phyloP scores from a whole-genome alignment of 2,329 filamentous ascomycete genomes.

The Scytalidium lignicola region DNA sequence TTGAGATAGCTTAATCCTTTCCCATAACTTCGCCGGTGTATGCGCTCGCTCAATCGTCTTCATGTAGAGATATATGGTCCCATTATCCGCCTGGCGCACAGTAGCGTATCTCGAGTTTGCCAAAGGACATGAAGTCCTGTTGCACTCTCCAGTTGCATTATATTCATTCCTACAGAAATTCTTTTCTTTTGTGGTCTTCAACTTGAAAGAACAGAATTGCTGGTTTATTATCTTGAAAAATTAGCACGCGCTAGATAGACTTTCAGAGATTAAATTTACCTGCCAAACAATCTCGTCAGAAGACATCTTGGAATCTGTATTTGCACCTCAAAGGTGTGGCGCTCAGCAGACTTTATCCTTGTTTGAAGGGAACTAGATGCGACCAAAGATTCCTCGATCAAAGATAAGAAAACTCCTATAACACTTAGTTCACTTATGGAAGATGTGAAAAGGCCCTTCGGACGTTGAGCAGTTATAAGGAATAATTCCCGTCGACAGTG shows the following conservation, averaged over 20 bases:
- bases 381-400: too few relatives aligned
- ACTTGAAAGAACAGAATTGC: constrained; percentile 90
- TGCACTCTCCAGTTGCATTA: constrained; percentile 80
- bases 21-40: constrained; percentile 89
- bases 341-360: too few relatives aligned
- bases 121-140: constrained; percentile 82
- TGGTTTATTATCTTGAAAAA: constrained; percentile 62
- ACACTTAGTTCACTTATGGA: too few relatives aligned
- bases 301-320: constrained; percentile 55
- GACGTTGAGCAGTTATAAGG: too few relatives aligned
- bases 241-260: neutral
- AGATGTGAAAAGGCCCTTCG: too few relatives aligned
- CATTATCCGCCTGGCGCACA: constrained; percentile 75
- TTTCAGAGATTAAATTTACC: constrained; percentile 41
- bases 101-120: constrained; percentile 93
- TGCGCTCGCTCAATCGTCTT: constrained; percentile 89
- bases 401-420: too few relatives aligned
- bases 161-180: constrained; percentile 96
- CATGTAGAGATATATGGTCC: constrained; percentile 90
- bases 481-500: neutral
- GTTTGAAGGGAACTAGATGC: too few relatives aligned
- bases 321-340: too few relatives aligned
- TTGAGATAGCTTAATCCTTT: constrained; percentile 80
- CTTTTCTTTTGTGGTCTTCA: constrained; percentile 83
- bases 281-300: constrained; percentile 98